Conservation (phyloP, 768 basidiomycete genomes). For the Lactifluus subvellereus region DNA sequence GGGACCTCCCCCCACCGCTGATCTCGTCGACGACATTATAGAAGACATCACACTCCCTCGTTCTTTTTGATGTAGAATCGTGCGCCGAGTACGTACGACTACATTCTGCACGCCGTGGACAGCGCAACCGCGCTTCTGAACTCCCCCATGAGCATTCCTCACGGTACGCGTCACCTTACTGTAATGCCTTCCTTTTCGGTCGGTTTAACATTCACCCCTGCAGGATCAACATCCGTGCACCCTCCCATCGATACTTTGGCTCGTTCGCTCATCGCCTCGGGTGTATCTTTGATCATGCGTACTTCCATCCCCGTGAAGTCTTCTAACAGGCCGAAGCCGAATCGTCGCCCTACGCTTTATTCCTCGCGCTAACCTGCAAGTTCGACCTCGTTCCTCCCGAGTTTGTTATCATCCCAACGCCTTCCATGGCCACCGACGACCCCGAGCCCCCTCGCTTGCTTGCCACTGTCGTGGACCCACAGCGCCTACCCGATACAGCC, state of each 20-base stretch:
- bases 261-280: conserved; percentile 90
- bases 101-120: conserved; percentile 88
- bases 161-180: conserved; percentile 42
- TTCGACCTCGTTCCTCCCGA: conserved; percentile 80
- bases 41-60: too few species aligned
- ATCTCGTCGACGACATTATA: too few species aligned
- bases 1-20: too few species aligned
- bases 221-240: conserved; percentile 50
- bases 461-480: too few species aligned
- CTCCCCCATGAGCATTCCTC: conserved; percentile 87
- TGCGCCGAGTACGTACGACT: conserved; percentile 43
- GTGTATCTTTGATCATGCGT: conserved; percentile 67
- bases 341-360: conserved; percentile 35
- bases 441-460: too few species aligned
- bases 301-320: conserved; percentile 55
- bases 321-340: conserved; percentile 90
- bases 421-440: too few species aligned
- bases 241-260: conserved; percentile 83
- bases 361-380: conserved; percentile 72
- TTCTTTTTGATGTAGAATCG: too few species aligned
- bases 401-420: conserved; percentile 73
- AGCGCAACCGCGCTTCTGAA: conserved; percentile 89
- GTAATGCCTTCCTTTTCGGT: neutral
- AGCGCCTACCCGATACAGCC: conserved; percentile 39
- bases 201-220: conserved; percentile 8